Evolutionary conservation across 1,139 yeast genomes (phyloP).

Genomic region (Hyphopichia pseudoburtonii): DNA sequence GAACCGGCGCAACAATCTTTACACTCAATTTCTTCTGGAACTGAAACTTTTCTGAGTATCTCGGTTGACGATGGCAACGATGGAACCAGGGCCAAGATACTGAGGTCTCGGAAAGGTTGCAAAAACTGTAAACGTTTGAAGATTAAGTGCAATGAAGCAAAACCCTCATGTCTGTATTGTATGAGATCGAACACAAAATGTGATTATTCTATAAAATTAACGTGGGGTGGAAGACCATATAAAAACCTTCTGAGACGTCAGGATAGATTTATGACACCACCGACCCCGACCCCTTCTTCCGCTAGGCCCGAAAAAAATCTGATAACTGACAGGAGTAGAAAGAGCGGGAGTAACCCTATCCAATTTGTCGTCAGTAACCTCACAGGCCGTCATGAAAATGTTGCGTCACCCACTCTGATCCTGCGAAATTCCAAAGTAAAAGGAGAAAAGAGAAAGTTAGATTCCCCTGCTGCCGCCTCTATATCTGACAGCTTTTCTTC

Average conservation of each 20-base stretch:
- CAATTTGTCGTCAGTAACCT: neutral
- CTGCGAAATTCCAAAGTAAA: neutral
- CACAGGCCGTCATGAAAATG: too few relatives aligned
- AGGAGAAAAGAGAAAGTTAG: constrained; percentile 1
- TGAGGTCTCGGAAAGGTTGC: constrained; percentile 52
- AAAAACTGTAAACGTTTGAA: constrained; percentile 67
- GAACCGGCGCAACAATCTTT: too few relatives aligned
- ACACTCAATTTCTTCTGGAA: too few relatives aligned
- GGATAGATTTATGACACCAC: neutral
- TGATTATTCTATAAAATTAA: constrained; percentile 63
- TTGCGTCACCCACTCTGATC: too few relatives aligned
- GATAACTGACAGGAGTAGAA: too few relatives aligned
- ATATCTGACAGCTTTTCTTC: constrained; percentile 3
- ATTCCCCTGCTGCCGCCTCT: constrained; percentile 1
- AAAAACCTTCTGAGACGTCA: constrained; percentile 38
- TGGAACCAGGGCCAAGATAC: constrained; percentile 1
- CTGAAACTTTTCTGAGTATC: too few relatives aligned
- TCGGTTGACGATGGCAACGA: too few relatives aligned
- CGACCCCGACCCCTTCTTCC: neutral
- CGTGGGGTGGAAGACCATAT: constrained; percentile 80
- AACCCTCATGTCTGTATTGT: constrained; percentile 68
- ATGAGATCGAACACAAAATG: constrained; percentile 46
- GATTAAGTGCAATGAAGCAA: constrained; percentile 70
- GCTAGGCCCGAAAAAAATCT: too few relatives aligned
- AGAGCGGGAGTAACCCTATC: too few relatives aligned